Evolutionary conservation across 768 basidiomycete species (phyloP), one percentile per base, ranked within the genome.

Genomic region (Cytidiella melzeri): DNA sequence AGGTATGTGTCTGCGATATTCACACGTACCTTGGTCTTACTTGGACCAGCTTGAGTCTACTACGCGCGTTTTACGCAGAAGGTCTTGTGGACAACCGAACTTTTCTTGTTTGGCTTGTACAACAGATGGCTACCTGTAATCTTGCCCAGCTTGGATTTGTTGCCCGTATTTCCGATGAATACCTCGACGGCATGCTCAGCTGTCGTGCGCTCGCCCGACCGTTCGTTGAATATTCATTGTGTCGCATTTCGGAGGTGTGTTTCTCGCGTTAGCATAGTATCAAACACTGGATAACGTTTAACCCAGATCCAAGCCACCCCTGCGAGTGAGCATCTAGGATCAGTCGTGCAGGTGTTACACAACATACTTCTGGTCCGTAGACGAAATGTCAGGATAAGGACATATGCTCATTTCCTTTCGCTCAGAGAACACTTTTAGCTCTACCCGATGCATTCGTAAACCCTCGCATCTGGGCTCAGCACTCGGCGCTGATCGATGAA

Each of bases 101-200:
- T 0, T 89, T 91, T 64, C 73, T 92, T 5, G 67, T 73, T 12
- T 92, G 89, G 89, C 69, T 92, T 21, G 82, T 87, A 18, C 80
- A 85, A 50, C 87, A 90, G 60, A 81, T 87, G 77, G 61, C 64
- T n/a, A 72, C 70, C 3, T 89, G 84, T 59, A 92, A 91, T 61
- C 75, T 91, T 23, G 88, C 90, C 2, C 89, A 92, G 67, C 78
- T 80, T 12, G 84, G 82, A 3, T 91, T 92, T 60, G 67, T 91
- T 11, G 78, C 76, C 23, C 76, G 83, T 43, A 67, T 92, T n/a
- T 79, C 76, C 5, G 86, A 92, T 56, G 88, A 91, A 62, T 92
- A 91, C 62, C 65, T 89, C 4, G 79, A 81, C 40, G 86, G 80
- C 19, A 77, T 92, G 63, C 64, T 83, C 12, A 66, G 67, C 13